These are phyloP conservation scores for Saccharomyces hybrid DNA, from an alignment of 1,139 yeast species.

Conservation along the genomic window DNA sequence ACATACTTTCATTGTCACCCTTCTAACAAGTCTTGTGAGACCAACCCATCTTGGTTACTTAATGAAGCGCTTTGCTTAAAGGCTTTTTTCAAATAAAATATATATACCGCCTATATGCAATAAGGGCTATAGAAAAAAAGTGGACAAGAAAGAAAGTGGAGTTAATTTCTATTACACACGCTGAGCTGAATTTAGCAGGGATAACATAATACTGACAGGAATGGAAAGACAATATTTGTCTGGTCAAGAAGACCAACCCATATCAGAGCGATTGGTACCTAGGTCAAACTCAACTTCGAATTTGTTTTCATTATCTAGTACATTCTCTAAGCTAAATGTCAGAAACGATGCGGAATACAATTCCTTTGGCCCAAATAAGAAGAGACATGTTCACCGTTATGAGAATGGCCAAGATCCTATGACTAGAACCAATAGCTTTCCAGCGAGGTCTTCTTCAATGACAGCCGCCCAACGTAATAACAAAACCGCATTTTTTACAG, in stretches of 20 bases:
- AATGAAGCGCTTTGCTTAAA: neutral
- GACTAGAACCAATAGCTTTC: neutral
- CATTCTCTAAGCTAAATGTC: neutral
- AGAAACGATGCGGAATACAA: neutral
- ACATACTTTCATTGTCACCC: neutral
- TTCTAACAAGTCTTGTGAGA: neutral
- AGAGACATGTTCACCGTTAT: neutral
- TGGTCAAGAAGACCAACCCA: neutral
- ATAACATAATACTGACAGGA: neutral
- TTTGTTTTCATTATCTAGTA: slow-evolving; percentile 19
- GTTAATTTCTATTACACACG: neutral
- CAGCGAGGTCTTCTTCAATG: neutral
- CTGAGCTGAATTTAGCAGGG: neutral
- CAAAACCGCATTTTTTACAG: neutral
- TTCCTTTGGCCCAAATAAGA: neutral
- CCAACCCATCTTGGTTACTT: neutral
- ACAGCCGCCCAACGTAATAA: neutral
- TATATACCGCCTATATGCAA: neutral
- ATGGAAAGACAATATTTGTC: neutral
- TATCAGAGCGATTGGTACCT: slow-evolving; percentile 1
- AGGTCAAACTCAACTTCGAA: slow-evolving; percentile 9
- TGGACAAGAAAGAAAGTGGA: neutral
- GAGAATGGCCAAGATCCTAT: neutral
- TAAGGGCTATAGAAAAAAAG: neutral
- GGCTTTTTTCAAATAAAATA: neutral